phyloP scores from a whole-genome alignment of 768 basidiomycete species.

The Xerocomus spinulosus region DNA sequence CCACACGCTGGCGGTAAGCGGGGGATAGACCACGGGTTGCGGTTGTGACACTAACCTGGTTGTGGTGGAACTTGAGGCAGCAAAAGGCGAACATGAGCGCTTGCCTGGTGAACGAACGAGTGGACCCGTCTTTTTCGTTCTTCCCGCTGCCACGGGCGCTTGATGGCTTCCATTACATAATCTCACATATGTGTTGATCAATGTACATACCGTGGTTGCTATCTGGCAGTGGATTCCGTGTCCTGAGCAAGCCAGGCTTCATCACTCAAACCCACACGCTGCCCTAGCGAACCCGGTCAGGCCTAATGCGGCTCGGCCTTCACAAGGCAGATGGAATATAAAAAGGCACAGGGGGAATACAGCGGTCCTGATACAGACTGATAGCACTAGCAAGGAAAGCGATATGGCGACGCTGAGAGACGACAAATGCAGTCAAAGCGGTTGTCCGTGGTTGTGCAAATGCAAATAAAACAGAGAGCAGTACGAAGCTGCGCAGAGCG shows the following conservation, averaged over 20 bases:
- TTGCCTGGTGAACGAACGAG: constrained; percentile 1
- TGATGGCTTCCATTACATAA: constrained; percentile 11
- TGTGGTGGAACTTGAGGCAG: background rate
- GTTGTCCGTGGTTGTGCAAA: constrained; percentile 17
- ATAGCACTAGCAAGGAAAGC: constrained; percentile 17
- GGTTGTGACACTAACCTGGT: background rate
- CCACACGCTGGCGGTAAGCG: background rate
- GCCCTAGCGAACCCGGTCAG: constrained; percentile 4
- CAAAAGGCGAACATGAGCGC: background rate
- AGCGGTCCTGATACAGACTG: constrained; percentile 22
- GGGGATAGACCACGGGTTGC: background rate
- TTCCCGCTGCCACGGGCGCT: background rate
- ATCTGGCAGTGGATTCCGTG: no score
- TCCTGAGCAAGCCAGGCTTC: no score
- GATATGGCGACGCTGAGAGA: constrained; percentile 4
- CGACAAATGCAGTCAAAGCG: constrained; percentile 5
- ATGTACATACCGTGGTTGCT: no score
- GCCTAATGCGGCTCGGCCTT: constrained; percentile 10
- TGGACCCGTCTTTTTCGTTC: background rate
- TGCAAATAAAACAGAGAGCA: constrained; percentile 13
- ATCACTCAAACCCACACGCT: background rate
- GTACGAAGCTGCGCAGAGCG: constrained; percentile 9
- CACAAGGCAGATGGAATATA: constrained; percentile 14
- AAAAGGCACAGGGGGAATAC: constrained; percentile 14
- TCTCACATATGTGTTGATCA: no score